phyloP scores from a whole-genome alignment of 441 rosid species.

The Capsella rubella region DNA sequence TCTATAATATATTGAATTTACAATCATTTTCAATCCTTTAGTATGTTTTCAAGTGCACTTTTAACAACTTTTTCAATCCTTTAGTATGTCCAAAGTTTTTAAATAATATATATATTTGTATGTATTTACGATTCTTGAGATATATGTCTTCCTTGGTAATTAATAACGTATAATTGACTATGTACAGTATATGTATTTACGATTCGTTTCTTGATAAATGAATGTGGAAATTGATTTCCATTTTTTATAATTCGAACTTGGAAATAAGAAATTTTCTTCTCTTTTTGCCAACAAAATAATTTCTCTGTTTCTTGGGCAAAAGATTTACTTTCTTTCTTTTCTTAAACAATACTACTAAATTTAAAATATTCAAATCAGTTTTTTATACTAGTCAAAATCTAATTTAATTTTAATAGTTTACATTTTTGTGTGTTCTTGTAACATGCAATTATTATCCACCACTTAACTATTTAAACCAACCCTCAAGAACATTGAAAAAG shows the following conservation, averaged over 20 bases:
- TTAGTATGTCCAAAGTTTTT: too few relatives aligned
- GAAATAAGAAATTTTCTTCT: background rate
- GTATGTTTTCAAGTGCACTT: too few relatives aligned
- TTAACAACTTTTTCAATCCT: too few relatives aligned
- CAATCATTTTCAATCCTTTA: too few relatives aligned
- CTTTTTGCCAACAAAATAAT: background rate
- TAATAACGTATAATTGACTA: too few relatives aligned
- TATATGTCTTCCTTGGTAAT: too few relatives aligned
- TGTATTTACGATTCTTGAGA: background rate
- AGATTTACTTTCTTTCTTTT: background rate
- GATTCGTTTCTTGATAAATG: too few relatives aligned
- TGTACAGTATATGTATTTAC: background rate
- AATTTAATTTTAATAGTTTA: background rate
- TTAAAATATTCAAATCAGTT: background rate
- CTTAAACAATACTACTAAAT: background rate
- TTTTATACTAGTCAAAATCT: background rate
- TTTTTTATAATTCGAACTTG: background rate
- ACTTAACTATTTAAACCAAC: conserved; percentile 8
- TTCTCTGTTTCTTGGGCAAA: background rate
- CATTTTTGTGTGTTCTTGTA: background rate
- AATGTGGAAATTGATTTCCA: too few relatives aligned
- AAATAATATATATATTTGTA: background rate
- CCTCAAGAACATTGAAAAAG: background rate
- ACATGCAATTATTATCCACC: background rate
- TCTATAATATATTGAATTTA: too few relatives aligned